A percentile compares a stretch with the other conserved stretches of the same genome.
These are phyloP conservation scores for Rubia occidens DNA, from an alignment of 305 asterid genomes.

Conservation along the genomic window DNA sequence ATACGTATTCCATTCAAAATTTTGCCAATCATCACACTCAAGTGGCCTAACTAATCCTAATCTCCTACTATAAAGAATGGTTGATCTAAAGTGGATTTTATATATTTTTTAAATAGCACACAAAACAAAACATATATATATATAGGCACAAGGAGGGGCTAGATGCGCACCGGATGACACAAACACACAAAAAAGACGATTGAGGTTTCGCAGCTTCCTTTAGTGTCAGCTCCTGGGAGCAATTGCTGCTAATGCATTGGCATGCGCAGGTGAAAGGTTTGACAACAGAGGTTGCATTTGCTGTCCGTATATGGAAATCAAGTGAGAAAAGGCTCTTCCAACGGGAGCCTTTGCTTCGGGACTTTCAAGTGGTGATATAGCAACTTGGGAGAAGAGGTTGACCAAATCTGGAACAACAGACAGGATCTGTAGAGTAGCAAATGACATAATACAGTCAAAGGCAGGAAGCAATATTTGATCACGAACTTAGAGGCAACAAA, in stretches of 20 bases:
- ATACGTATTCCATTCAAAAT: not conserved
- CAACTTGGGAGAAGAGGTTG: constrained; percentile 83
- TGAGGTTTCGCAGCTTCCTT: constrained; percentile 3
- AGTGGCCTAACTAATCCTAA: not conserved
- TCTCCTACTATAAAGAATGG: constrained; percentile 8
- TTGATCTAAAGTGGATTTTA: not conserved
- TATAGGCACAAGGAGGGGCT: constrained; percentile 24
- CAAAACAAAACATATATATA: constrained; percentile 17
- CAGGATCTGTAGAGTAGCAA: constrained; percentile 46
- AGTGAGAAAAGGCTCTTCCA: constrained; percentile 91
- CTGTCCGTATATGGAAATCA: constrained; percentile 71
- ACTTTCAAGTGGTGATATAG: constrained; percentile 69
- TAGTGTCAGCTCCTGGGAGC: constrained; percentile 61
- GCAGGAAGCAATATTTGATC: not conserved
- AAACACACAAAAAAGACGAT: not conserved
- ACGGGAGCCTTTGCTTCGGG: constrained; percentile 73
- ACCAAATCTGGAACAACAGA: constrained; percentile 73
- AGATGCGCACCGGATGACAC: constrained; percentile 9
- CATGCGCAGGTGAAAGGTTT: constrained; percentile 73
- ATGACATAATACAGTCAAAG: not conserved
- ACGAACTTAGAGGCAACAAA: not conserved
- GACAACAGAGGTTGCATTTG: constrained; percentile 91
- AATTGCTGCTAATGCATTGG: constrained; percentile 81
- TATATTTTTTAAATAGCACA: not conserved
- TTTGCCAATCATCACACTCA: constrained; percentile 9